Conservation (phyloP, 441 rosid genomes). For the Syzygium malaccense region DNA sequence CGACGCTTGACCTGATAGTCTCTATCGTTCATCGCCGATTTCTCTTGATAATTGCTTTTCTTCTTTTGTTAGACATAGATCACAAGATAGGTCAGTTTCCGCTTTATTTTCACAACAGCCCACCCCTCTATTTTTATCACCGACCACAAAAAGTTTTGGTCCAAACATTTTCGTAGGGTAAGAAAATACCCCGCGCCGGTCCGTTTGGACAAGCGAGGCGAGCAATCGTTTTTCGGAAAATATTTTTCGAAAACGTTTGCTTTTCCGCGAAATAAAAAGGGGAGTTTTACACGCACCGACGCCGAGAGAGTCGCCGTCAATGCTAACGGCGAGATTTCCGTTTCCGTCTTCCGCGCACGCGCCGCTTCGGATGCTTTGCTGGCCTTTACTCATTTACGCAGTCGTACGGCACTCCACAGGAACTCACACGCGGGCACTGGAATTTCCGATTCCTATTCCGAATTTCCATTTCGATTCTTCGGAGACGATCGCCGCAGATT, state of each 20-base stretch:
- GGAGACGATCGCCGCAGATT: too few relatives aligned
- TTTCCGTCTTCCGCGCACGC: background rate
- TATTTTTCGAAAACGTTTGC: too few relatives aligned
- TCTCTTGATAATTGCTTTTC: background rate
- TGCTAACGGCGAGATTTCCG: background rate
- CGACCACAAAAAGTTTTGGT: too few relatives aligned
- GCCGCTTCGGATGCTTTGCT: background rate
- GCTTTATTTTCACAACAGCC: background rate
- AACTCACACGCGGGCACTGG: background rate
- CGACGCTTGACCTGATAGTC: accelerated
- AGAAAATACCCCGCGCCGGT: too few relatives aligned
- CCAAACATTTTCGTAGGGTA: too few relatives aligned
- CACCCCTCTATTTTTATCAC: too few relatives aligned
- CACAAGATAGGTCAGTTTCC: accelerated
- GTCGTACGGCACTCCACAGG: too few relatives aligned
- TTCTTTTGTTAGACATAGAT: background rate
- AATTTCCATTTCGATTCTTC: too few relatives aligned
- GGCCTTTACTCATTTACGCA: too few relatives aligned
- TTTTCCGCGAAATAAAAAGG: background rate
- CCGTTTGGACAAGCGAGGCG: accelerated
- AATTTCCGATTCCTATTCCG: too few relatives aligned
- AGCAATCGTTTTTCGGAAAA: too few relatives aligned
- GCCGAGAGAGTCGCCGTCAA: background rate
- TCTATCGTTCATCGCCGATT: background rate
- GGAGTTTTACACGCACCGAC: background rate